Conservation (phyloP, 1,284 basidiomycete species). For the Thelephora terrestris region DNA sequence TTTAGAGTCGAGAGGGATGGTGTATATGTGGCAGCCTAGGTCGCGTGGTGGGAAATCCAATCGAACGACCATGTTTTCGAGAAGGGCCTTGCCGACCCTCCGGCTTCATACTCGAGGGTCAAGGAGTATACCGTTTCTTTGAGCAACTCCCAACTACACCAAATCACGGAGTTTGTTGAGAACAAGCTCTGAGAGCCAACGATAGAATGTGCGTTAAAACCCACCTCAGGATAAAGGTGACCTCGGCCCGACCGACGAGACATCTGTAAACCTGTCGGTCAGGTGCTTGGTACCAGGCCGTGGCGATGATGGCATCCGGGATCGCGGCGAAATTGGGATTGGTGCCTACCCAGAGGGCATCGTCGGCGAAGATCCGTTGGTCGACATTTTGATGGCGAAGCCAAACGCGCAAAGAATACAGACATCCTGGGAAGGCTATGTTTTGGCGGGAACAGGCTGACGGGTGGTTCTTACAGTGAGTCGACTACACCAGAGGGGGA, state of each 20-base stretch:
- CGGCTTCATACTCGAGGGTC: slow-evolving; percentile 48
- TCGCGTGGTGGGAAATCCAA: slow-evolving; percentile 38
- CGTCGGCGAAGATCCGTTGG: slow-evolving; percentile 47
- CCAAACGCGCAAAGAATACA: slow-evolving; percentile 50
- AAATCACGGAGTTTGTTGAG: neutral
- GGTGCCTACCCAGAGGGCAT: slow-evolving; percentile 48
- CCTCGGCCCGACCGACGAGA: slow-evolving; percentile 38
- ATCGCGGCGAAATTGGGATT: slow-evolving; percentile 49
- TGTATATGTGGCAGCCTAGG: slow-evolving; percentile 45
- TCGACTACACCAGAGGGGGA: no score
- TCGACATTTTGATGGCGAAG: slow-evolving; percentile 39
- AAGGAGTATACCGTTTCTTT: slow-evolving; percentile 34
- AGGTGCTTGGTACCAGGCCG: slow-evolving; percentile 29
- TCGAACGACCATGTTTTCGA: slow-evolving; percentile 33
- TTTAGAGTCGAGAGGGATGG: slow-evolving; percentile 39
- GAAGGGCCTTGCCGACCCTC: slow-evolving; percentile 38
- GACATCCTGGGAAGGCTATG: slow-evolving; percentile 35
- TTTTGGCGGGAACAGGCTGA: slow-evolving; percentile 46
- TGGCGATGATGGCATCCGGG: slow-evolving; percentile 41
- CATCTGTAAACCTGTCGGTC: slow-evolving; percentile 40
- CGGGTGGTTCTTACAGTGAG: no score
- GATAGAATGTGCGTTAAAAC: slow-evolving; percentile 4
- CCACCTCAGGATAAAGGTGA: slow-evolving; percentile 42
- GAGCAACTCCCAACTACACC: slow-evolving; percentile 2
- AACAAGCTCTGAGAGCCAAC: neutral